phyloP scores from a whole-genome alignment of 768 basidiomycete species.

The Mrakia hoshinonis region DNA sequence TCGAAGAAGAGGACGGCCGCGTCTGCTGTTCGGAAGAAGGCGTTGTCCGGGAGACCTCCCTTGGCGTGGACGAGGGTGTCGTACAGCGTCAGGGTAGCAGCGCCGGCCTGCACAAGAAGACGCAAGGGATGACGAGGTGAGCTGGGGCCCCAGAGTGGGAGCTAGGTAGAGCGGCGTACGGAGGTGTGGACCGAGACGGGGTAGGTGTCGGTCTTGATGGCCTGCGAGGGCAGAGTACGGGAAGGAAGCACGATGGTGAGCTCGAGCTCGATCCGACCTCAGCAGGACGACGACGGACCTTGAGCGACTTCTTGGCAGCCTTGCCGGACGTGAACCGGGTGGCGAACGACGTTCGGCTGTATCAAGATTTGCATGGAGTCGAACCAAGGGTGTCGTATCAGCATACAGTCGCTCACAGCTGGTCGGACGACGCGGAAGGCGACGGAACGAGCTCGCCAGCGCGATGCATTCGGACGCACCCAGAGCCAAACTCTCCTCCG shows the following conservation, averaged over 20 bases:
- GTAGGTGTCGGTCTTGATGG: constrained; percentile 32
- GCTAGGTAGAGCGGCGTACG: too few species aligned
- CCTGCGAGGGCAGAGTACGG: too few species aligned
- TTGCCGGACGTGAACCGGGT: constrained; percentile 28
- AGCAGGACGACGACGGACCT: too few species aligned
- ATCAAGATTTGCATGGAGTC: neutral
- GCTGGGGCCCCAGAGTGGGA: too few species aligned
- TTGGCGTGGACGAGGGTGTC: constrained; percentile 33
- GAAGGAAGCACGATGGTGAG: too few species aligned
- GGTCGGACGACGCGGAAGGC: neutral
- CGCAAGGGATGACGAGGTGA: too few species aligned
- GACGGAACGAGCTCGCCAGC: too few species aligned
- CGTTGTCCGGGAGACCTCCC: constrained; percentile 32
- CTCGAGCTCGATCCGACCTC: too few species aligned
- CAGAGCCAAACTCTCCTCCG: constrained; percentile 31
- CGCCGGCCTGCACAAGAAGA: too few species aligned
- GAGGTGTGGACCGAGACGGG: constrained; percentile 26
- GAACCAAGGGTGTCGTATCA: too few species aligned
- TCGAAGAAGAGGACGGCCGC: constrained; percentile 31
- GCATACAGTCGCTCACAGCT: too few species aligned
- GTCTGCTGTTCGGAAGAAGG: constrained; percentile 31
- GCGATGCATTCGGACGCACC: too few species aligned
- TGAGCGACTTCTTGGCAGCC: constrained; percentile 29
- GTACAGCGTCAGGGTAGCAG: constrained; percentile 29
- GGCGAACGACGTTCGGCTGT: constrained; percentile 30